A percentile compares a stretch with the other conserved stretches of the same genome.
Evolutionary conservation across 345 rosid genomes (phyloP).

Genomic region (Erucastrum elatum): DNA sequence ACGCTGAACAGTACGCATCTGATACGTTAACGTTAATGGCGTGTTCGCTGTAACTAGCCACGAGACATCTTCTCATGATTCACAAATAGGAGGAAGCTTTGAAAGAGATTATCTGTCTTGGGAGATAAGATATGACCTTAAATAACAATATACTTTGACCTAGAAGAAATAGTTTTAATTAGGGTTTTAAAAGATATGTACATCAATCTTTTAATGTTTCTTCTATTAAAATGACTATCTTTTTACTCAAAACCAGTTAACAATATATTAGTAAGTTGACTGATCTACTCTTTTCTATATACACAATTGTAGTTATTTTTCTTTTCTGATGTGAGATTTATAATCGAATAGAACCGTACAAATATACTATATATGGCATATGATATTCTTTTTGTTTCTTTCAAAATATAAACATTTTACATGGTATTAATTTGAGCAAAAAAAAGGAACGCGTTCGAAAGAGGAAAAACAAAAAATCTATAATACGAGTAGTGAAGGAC

Average conservation of each 20-base stretch:
- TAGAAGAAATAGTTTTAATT: background rate
- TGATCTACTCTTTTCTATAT: too few species aligned
- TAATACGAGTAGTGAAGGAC: constrained; percentile 8
- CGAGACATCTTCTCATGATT: constrained; percentile 59
- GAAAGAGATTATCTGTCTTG: constrained; percentile 19
- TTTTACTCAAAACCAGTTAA: too few species aligned
- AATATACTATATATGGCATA: background rate
- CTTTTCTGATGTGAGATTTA: too few species aligned
- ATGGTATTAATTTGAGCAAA: background rate
- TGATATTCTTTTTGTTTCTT: background rate
- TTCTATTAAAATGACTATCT: too few species aligned
- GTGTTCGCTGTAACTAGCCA: constrained; percentile 73
- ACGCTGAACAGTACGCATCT: constrained; percentile 73
- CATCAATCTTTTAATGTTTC: too few species aligned
- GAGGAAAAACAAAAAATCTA: background rate
- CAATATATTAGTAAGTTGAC: too few species aligned
- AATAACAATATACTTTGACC: constrained; percentile 5
- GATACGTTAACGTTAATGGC: constrained; percentile 64
- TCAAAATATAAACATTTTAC: background rate
- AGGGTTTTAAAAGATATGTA: background rate
- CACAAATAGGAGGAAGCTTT: constrained; percentile 13
- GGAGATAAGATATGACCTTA: constrained; percentile 24
- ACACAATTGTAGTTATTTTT: too few species aligned
- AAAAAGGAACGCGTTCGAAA: background rate
- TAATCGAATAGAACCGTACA: too few species aligned